Percentiles rank a stretch among this genome's conserved stretches.
phyloP scores from a whole-genome alignment of 2,329 filamentous ascomycete species.

The Trichothecium sympodiale region DNA sequence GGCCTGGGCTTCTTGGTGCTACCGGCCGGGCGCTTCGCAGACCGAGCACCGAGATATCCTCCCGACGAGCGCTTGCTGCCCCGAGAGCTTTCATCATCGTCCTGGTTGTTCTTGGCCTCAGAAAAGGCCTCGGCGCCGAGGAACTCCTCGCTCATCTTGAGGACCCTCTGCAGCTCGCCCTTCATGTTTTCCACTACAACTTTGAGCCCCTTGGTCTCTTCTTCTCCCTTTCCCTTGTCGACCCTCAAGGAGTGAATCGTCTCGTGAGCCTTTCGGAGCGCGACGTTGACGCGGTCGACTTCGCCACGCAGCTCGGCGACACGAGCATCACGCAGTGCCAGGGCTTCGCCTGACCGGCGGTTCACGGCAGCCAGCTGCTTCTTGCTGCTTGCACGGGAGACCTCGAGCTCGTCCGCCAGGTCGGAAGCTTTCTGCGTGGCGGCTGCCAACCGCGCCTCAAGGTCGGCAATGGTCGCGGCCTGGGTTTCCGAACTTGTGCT shows the following conservation, averaged over 20 bases:
- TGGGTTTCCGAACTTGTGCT: constrained; percentile 13
- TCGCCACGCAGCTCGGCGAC: constrained; percentile 37
- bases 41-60: constrained; percentile 14
- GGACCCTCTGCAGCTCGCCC: constrained; percentile 36
- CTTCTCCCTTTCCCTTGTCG: constrained; percentile 30
- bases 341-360: constrained; percentile 29
- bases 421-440: constrained; percentile 26
- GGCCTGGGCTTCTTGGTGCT: constrained; percentile 31
- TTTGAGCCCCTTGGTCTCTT: constrained; percentile 28
- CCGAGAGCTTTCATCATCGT: neutral
- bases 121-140: constrained; percentile 16
- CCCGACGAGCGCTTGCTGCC: constrained; percentile 4
- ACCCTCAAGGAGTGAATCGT: constrained; percentile 32
- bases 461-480: constrained; percentile 21
- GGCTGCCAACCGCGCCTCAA: constrained; percentile 32
- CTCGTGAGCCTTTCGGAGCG: constrained; percentile 35
- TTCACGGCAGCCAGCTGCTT: constrained; percentile 23
- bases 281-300: constrained; percentile 32
- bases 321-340: constrained; percentile 39
- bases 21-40: constrained; percentile 19
- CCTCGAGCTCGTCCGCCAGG: constrained; percentile 26
- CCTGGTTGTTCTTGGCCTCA: neutral
- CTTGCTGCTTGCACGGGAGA: constrained; percentile 21
- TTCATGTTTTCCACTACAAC: constrained; percentile 37
- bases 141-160: constrained; percentile 34